Conservation (phyloP, 108 stramenopile genomes). For the Cyclotella baltica region DNA sequence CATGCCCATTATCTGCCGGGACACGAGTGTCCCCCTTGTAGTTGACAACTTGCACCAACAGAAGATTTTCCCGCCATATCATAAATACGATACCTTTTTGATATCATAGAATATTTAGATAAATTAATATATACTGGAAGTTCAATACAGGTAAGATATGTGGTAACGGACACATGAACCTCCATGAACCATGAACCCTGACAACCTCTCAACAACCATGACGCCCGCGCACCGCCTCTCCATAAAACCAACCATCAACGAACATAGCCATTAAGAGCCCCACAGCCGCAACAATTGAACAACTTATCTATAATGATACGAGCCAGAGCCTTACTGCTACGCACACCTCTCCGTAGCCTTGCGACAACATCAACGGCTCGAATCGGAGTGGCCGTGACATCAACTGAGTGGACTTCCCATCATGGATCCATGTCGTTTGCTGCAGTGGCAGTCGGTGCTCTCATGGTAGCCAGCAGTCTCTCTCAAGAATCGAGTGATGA, state of each 20-base stretch:
- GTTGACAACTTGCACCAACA: too few relatives aligned
- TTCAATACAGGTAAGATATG: too few relatives aligned
- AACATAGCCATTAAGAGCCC: neutral
- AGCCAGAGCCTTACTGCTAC: neutral
- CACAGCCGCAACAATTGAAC: neutral
- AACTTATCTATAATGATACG: neutral
- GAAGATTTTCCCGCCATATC: too few relatives aligned
- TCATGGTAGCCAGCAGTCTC: neutral
- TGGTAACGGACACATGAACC: too few relatives aligned
- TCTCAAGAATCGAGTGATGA: neutral
- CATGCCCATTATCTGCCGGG: too few relatives aligned
- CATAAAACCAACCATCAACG: neutral
- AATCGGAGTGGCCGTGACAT: neutral
- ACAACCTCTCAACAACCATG: too few relatives aligned
- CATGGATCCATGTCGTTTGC: neutral
- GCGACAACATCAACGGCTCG: neutral
- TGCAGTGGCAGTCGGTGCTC: neutral
- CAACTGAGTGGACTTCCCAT: slow-evolving; percentile 2
- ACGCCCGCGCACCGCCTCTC: too few relatives aligned
- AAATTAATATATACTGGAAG: too few relatives aligned
- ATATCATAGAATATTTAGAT: too few relatives aligned
- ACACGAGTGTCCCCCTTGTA: too few relatives aligned
- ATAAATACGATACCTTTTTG: too few relatives aligned
- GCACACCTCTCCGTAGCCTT: neutral
- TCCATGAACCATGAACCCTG: too few relatives aligned